Base-by-base conservation (phyloP, 2,329 filamentous ascomycete genomes). In the Lachnum nothofagi region DNA sequence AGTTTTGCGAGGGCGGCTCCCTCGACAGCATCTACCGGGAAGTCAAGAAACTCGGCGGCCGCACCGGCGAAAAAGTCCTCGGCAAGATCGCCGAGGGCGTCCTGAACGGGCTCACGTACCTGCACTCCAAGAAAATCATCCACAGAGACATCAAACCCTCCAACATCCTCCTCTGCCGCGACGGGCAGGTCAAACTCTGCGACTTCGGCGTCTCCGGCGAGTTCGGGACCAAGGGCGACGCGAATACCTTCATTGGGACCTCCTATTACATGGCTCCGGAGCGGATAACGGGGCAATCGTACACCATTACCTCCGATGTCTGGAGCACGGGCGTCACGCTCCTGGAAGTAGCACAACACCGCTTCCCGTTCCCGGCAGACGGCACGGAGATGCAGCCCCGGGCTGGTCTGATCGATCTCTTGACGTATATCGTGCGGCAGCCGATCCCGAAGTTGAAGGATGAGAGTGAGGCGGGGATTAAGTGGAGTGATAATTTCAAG, bases 251-350 rank as follows among this genome's bases (percentile, higher is more conserved):
- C 65, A 98, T 98, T 65, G 93, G 93, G 55, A 98, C 93, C 10
- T 95, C 88, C 53, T 98, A 97, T 68, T 98, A 98, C 74, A 98
- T 98, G 93, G 93, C 93, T 3, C 93, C 93, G 0, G 93, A 98
- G 69, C 86, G 93, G 44, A 98, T 98, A 67, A 96, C 93, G 1
- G 93, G 93, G 50, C 89, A 97, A 72, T 91, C 86, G 42, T 98
- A 98, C 70, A 98, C 91, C 53, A 98, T 98, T 68, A 98, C 91
- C 2, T 95, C 90, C 6, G 93, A 98, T 61, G 93, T 98, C 48
- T 98, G 93, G 93, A 96, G 91, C 35, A 84, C 95, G 6, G 93
- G 93, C 56, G 93, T 98, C 46, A 97, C 93, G 1, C 72, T 98
- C 42, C 82, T 98, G n/a, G 93, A 98, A 72, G 93, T 98, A n/a